phyloP scores from a whole-genome alignment of 2,329 filamentous ascomycete genomes.

The Stachybotrys elegans region DNA sequence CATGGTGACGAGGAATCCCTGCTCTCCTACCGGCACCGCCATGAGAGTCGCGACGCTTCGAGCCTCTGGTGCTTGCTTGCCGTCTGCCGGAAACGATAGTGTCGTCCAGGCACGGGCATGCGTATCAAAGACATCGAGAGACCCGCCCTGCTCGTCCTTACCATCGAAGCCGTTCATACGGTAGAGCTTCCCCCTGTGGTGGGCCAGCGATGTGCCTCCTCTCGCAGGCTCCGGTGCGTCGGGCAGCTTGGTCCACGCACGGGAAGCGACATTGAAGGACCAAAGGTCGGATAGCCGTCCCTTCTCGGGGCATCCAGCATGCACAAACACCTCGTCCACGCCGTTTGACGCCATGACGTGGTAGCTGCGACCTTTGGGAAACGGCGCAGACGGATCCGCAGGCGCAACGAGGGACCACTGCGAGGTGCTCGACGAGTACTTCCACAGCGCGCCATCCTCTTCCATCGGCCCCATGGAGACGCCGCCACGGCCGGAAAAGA shows the following conservation, averaged over 20 bases:
- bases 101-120: conserved; percentile 17
- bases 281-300: conserved; percentile 56
- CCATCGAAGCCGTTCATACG: conserved; percentile 63
- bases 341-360: conserved; percentile 40
- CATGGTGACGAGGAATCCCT: conserved; percentile 26
- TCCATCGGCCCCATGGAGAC: conserved; percentile 54
- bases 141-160: conserved; percentile 51
- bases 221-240: conserved; percentile 44
- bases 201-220: conserved; percentile 37
- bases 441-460: conserved; percentile 53
- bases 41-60: conserved; percentile 25
- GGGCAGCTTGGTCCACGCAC: conserved; percentile 46
- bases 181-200: conserved; percentile 37
- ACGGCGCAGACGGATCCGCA: conserved; percentile 23
- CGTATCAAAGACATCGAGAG: conserved; percentile 41
- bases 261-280: conserved; percentile 44
- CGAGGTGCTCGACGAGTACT: conserved; percentile 33
- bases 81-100: conserved; percentile 18
- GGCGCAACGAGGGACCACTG: conserved; percentile 44
- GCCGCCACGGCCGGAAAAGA: conserved; percentile 61
- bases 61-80: conserved; percentile 20
- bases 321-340: conserved; percentile 48
- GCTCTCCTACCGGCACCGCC: conserved; percentile 13
- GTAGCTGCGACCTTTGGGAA: conserved; percentile 49
- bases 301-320: conserved; percentile 54